Base-by-base conservation (phyloP, 352 stramenopile genomes). In the Phytophthora podocarpi region DNA sequence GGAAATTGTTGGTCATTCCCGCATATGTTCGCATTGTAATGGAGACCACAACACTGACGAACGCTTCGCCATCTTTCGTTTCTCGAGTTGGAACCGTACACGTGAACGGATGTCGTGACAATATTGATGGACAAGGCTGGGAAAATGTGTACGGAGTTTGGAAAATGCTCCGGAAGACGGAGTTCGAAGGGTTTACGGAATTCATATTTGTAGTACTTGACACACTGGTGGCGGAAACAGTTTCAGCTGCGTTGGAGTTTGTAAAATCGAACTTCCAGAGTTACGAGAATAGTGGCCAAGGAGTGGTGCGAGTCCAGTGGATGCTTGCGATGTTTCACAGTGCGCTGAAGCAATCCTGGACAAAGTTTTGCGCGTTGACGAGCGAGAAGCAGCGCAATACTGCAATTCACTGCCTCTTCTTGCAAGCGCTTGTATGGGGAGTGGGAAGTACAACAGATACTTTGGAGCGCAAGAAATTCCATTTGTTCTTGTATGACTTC, bases 391-490 rank as follows among this genome's bases (percentile, higher is more conserved):
- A 91, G 45, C 70, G 80, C 9, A 75, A 65, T 20, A 87, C 75
- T 16, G 71, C 80, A 0, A 53, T 89, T 4, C 73, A 89, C 28
- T 91, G 81, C 46, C 76, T 83, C 20, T 93, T 84, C 37, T 53
- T 94, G 4, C 85, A 92, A 37, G 74, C 81, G 11, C 59, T 94
- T 1, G 72, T 94, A 4, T 94, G 85, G 85, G 76, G 85, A 5
- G 58, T 94, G 6, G 85, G 85, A 1, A 65, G 72, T 54, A 91
- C 85, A 0, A 63, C 60, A 7, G 54, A 76, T 32, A 20, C 39
- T 5, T 40, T 63, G 16, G 85, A 94, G 31, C 71, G 80, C 1
- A 65, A 79, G 0, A 85, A 78, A 15, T 94, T 91, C 24, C 71
- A 94, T 52, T 41, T 69, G 2, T 91, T 91, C 49, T 39, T 94